Evolutionary conservation across 2,329 filamentous ascomycete genomes (phyloP).

Genomic region (Bipolaris zeicola): DNA sequence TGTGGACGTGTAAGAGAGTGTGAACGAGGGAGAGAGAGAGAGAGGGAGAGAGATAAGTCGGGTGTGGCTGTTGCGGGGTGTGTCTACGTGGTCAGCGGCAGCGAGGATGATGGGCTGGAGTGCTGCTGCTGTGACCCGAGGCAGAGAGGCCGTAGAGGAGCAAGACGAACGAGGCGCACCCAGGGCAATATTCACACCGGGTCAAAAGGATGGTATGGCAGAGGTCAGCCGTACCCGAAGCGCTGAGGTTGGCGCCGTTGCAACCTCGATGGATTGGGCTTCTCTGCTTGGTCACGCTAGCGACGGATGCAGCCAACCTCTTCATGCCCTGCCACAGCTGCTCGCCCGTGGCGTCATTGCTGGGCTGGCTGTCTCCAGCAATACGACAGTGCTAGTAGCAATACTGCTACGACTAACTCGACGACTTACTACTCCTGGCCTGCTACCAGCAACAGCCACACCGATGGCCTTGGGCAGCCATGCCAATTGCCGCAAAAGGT

Average conservation of each 20-base stretch:
- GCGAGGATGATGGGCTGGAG: background rate
- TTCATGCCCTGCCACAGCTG: background rate
- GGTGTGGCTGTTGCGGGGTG: conserved; percentile 18
- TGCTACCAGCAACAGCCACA: background rate
- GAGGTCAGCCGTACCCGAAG: conserved; percentile 7
- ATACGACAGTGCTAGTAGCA: too few relatives aligned
- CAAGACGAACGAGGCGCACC: background rate
- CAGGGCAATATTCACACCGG: conserved; percentile 2
- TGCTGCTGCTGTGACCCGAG: too few relatives aligned
- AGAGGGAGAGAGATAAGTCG: conserved; percentile 6
- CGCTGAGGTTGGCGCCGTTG: conserved; percentile 18
- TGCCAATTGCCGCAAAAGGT: background rate
- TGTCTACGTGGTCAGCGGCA: conserved; percentile 14
- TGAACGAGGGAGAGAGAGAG: background rate
- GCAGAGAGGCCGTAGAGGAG: background rate
- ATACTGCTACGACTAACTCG: too few relatives aligned
- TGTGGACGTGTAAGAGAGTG: background rate
- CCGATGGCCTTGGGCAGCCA: background rate
- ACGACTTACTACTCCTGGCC: background rate
- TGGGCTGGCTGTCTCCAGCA: too few relatives aligned
- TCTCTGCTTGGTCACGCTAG: conserved; percentile 14
- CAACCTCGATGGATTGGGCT: conserved; percentile 17
- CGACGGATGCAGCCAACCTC: conserved; percentile 10
- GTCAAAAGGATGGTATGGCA: conserved; percentile 10
- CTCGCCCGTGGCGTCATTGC: too few relatives aligned